Conservation (phyloP, 176 grass and related monocot genomes). For the Tillandsia fasciculata region DNA sequence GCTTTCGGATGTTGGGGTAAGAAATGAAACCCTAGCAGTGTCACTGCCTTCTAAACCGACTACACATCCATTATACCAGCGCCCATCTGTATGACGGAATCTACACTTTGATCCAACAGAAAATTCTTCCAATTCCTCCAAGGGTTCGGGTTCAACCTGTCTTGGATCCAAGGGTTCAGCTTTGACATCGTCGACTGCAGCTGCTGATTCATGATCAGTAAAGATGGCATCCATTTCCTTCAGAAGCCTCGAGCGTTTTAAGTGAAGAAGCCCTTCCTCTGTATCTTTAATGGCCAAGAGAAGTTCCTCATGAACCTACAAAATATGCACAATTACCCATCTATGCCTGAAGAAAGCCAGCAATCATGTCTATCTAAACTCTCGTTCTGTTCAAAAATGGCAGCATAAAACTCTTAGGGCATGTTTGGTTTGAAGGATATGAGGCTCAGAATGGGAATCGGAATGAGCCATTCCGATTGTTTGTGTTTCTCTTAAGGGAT, state of each 20-base stretch:
- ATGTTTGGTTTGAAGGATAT: background rate
- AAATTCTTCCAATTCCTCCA: slow-evolving; percentile 39
- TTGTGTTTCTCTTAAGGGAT: too few species aligned
- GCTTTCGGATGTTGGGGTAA: slow-evolving; percentile 77
- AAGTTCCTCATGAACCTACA: slow-evolving; percentile 85
- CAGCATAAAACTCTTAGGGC: background rate
- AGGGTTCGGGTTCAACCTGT: slow-evolving; percentile 45
- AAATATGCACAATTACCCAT: slow-evolving; percentile 8
- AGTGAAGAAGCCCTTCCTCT: slow-evolving; percentile 76
- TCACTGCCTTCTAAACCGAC: slow-evolving; percentile 56
- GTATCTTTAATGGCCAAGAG: slow-evolving; percentile 78
- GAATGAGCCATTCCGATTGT: too few species aligned
- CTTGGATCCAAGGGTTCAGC: slow-evolving; percentile 33
- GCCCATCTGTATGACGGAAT: slow-evolving; percentile 80
- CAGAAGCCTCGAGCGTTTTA: slow-evolving; percentile 70
- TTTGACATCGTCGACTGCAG: slow-evolving; percentile 18
- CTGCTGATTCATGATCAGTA: slow-evolving; percentile 29
- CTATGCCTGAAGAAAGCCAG: background rate
- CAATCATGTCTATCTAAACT: background rate
- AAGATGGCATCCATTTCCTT: slow-evolving; percentile 60
- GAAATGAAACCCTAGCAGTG: slow-evolving; percentile 67
- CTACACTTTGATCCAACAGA: slow-evolving; percentile 74
- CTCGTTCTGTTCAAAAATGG: background rate
- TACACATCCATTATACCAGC: slow-evolving; percentile 86
- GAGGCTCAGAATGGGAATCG: too few species aligned